Conservation (phyloP, 176 grass and related monocot genomes). For the Rhynchospora breviuscula region DNA sequence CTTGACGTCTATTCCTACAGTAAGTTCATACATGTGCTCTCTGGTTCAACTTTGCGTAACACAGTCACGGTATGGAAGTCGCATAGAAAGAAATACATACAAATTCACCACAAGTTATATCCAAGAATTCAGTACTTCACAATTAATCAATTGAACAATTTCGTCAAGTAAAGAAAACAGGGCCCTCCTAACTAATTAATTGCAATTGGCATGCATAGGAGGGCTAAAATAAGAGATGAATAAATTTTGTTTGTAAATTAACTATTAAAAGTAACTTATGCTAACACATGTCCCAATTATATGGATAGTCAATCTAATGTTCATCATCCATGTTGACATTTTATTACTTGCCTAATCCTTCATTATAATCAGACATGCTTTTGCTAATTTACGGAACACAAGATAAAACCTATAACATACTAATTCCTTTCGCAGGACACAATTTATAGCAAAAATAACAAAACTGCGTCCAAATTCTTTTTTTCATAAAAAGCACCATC, state of each 20-base stretch:
- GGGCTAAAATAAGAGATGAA: neutral
- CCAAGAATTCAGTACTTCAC: too few relatives aligned
- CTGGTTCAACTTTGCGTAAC: neutral
- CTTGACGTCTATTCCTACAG: neutral
- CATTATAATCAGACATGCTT: conserved; percentile 1
- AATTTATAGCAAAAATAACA: conserved; percentile 44
- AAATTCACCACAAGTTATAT: too few relatives aligned
- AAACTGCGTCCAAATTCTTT: conserved; percentile 45
- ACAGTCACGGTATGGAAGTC: neutral
- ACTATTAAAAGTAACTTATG: neutral
- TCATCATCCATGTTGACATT: neutral
- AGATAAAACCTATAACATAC: conserved; percentile 18
- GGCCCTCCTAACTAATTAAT: neutral
- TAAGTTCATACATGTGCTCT: neutral
- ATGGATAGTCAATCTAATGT: neutral
- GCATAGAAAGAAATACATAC: too few relatives aligned
- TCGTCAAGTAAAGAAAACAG: neutral
- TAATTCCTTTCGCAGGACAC: conserved; percentile 36
- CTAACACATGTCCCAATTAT: neutral
- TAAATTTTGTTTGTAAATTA: neutral
- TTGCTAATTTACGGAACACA: neutral
- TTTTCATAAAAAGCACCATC: conserved; percentile 32
- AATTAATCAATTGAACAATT: neutral
- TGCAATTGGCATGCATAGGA: neutral
- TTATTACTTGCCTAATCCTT: conserved; percentile 20